Evolutionary conservation across 208 protist species (phyloP), one percentile per base, ranked within the genome.

Genomic region (Wallacemonas collosoma): DNA sequence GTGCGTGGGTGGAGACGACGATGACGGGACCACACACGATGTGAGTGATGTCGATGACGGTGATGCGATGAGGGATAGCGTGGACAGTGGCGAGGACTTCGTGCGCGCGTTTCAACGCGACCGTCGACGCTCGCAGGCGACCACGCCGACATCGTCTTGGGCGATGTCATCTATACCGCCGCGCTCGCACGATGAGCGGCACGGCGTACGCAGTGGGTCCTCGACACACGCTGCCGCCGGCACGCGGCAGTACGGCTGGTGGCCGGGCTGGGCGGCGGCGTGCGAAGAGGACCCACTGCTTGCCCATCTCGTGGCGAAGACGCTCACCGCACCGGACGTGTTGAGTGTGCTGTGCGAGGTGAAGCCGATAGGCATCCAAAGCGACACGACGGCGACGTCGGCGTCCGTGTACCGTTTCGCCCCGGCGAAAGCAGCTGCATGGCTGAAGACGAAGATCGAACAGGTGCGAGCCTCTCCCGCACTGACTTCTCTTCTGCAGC

Each of bases 321-420:
- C 66, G 47, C 81, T 93, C 56, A 68, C 72, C 39, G 81, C 81
- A 0, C 65, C 82, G 17, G 44, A 14, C 5, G 76, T 87, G n/a
- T 82, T 93, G 26, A 67, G 58, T 9, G 72, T 73, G 5, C 57
- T 91, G 39, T 94, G 86, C 51, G 89, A 94, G 14, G 63, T 78
- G 4, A 81, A 77, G 61, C 68, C 51, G 4, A 64, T 87, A 9
- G 72, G 50, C 6, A 45, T n/a, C 4, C 26, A 14, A 2, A 51
- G 7, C 2, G 35, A 38, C 38, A 54, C 15, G 3, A 50, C 1
- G 17, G 2, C 2, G 53, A 68, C n/a, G 47, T 67, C 36, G 68
- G 26, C 73, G 68, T 76, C 82, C 40, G 83, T 81, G 53, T 95
- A 95, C 68, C 72, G 79, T 1, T 91, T 89, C 50, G 85, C 81